A percentile compares a stretch with the other conserved stretches of the same genome.
Evolutionary conservation across 2,329 filamentous ascomycete species (phyloP).

Genomic region (Periconia sp.): DNA sequence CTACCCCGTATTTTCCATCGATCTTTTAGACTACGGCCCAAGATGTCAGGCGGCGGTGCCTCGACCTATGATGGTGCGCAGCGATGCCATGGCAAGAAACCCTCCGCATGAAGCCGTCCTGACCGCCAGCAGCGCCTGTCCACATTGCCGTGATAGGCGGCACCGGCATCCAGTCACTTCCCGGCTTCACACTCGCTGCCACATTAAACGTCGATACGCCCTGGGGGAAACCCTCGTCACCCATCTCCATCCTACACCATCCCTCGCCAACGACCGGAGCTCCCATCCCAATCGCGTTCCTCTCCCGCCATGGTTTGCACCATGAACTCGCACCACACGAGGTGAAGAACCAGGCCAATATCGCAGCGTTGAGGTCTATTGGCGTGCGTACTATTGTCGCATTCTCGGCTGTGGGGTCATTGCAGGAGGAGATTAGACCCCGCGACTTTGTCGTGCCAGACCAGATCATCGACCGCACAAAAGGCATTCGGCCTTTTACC

Average conservation of each 20-base stretch:
- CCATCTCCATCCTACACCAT: slow-evolving; percentile 89
- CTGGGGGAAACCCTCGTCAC: slow-evolving; percentile 80
- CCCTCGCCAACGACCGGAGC: slow-evolving; percentile 70
- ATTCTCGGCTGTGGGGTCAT: slow-evolving; percentile 91
- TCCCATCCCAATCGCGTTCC: slow-evolving; percentile 77
- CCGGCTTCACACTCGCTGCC: slow-evolving; percentile 85
- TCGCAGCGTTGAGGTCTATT: slow-evolving; percentile 90
- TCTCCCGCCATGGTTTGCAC: slow-evolving; percentile 87
- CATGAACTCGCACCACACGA: slow-evolving; percentile 94
- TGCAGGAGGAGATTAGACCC: slow-evolving; percentile 91
- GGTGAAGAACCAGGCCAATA: slow-evolving; percentile 93
- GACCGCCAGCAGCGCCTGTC: slow-evolving; percentile 49
- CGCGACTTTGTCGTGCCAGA: slow-evolving; percentile 97
- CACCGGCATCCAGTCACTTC: slow-evolving; percentile 87
- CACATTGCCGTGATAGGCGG: slow-evolving; percentile 66
- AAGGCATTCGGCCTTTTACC: slow-evolving; percentile 91
- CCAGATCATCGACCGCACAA: slow-evolving; percentile 96
- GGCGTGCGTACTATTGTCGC: slow-evolving; percentile 91
- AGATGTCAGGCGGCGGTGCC: no score
- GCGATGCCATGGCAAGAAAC: background rate
- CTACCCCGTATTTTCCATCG: slow-evolving; percentile 8
- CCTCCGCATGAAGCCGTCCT: slow-evolving; percentile 11
- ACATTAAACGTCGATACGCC: slow-evolving; percentile 78
- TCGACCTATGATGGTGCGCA: slow-evolving; percentile 38
- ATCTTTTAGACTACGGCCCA: slow-evolving; percentile 24